phyloP scores from a whole-genome alignment of 2,329 filamentous ascomycete genomes.

The Cercospora brassicicola region DNA sequence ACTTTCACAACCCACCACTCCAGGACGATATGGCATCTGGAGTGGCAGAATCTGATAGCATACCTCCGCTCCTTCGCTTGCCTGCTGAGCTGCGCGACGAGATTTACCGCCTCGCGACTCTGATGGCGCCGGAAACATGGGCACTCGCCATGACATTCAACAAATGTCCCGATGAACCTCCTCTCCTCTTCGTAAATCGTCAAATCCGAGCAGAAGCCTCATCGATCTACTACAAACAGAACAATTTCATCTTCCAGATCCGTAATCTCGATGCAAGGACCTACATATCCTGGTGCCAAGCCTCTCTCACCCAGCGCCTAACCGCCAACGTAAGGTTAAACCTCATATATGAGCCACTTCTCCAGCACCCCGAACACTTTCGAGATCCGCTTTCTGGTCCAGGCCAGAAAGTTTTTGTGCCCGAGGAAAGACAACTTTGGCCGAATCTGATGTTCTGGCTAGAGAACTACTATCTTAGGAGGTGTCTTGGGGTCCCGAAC shows the following conservation, averaged over 20 bases:
- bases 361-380: neutral
- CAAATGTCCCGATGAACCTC: neutral
- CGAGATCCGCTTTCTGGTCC: neutral
- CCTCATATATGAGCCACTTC: neutral
- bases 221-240: slow-evolving; percentile 2
- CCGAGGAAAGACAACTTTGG: neutral
- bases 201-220: slow-evolving; percentile 4
- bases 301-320: neutral
- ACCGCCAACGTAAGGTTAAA: neutral
- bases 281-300: slow-evolving; percentile 1
- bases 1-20: no score
- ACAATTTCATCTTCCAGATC: neutral
- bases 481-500: neutral
- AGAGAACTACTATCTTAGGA: neutral
- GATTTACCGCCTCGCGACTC: neutral
- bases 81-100: slow-evolving; percentile 1
- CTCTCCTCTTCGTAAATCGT: slow-evolving; percentile 2
- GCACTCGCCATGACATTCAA: neutral
- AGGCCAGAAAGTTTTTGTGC: neutral
- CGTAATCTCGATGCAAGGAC: neutral
- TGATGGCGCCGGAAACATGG: neutral
- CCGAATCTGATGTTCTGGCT: slow-evolving; percentile 1
- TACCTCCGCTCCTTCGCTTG: neutral
- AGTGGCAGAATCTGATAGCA: no score
- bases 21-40: neutral